A percentile compares a stretch with the other conserved stretches of the same genome.
phyloP scores from a whole-genome alignment of 306 rosid species.

The Inga oerstediana region DNA sequence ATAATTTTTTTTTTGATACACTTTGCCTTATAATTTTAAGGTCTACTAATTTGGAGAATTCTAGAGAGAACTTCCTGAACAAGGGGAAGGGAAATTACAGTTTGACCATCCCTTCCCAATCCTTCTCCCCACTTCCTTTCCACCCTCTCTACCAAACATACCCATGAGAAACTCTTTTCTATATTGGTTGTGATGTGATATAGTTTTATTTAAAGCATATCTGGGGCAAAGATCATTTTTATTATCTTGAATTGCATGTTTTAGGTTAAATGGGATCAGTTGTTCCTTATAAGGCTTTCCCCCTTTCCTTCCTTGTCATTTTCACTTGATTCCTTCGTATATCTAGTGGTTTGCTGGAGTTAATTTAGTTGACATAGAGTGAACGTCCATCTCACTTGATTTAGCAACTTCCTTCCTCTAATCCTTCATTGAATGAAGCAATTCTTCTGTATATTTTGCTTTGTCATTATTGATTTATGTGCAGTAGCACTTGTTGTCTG shows the following conservation, averaged over 20 bases:
- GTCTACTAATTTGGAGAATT: neutral
- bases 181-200: constrained; percentile 12
- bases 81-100: neutral
- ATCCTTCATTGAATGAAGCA: neutral
- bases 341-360: neutral
- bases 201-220: constrained; percentile 5
- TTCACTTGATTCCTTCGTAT: neutral
- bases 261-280: neutral
- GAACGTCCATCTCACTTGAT: neutral
- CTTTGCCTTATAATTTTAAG: neutral
- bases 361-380: neutral
- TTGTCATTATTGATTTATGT: constrained; percentile 20
- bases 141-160: neutral
- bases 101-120: neutral
- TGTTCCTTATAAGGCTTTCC: neutral
- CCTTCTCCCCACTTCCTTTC: neutral
- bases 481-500: neutral
- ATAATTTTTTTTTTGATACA: too few species aligned
- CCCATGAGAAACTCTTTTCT: neutral
- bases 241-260: neutral
- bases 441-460: neutral
- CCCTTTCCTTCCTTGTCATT: neutral
- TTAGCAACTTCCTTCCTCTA: neutral
- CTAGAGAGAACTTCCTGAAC: neutral
- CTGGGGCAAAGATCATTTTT: neutral